Percentiles rank a stretch among this genome's conserved stretches.
Conservation (phyloP, 2,329 filamentous ascomycete genomes). For the Pyrenochaeta sp. region DNA sequence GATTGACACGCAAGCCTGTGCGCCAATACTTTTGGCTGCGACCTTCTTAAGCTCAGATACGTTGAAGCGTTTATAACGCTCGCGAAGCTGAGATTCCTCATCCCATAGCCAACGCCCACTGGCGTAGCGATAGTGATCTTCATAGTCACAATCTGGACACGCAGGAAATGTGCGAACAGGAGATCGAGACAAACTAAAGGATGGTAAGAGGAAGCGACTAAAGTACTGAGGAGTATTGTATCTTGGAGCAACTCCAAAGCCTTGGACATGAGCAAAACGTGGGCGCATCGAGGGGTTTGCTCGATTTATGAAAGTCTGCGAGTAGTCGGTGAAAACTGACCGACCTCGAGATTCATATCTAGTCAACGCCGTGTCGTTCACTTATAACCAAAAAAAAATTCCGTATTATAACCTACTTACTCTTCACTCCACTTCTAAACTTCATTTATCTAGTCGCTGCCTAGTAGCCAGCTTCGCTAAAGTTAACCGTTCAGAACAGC, state of each 20-base stretch:
- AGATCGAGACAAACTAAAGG: constrained; percentile 8
- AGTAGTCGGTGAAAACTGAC: no score
- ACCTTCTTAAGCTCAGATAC: constrained; percentile 44
- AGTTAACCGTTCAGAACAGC: no score
- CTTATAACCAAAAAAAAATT: no score
- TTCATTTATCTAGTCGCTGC: no score
- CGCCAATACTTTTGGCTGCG: constrained; percentile 40
- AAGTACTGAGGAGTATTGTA: constrained; percentile 1
- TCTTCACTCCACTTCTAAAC: no score
- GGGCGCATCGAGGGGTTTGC: not conserved
- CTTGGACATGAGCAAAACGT: not conserved
- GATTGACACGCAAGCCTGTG: constrained; percentile 45
- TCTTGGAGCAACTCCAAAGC: not conserved
- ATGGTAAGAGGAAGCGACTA: constrained; percentile 4
- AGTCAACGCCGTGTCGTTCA: no score
- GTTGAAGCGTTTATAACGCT: constrained; percentile 47
- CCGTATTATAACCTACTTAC: no score
- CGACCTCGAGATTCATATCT: no score
- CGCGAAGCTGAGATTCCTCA: constrained; percentile 43
- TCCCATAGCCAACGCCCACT: constrained; percentile 41
- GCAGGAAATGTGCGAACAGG: constrained; percentile 4
- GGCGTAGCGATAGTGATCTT: constrained; percentile 19
- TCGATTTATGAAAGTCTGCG: not conserved
- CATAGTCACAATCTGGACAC: not conserved
- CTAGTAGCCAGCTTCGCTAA: no score